phyloP scores from a whole-genome alignment of 2,329 filamentous ascomycete genomes.

The Fusarium marasasianum region DNA sequence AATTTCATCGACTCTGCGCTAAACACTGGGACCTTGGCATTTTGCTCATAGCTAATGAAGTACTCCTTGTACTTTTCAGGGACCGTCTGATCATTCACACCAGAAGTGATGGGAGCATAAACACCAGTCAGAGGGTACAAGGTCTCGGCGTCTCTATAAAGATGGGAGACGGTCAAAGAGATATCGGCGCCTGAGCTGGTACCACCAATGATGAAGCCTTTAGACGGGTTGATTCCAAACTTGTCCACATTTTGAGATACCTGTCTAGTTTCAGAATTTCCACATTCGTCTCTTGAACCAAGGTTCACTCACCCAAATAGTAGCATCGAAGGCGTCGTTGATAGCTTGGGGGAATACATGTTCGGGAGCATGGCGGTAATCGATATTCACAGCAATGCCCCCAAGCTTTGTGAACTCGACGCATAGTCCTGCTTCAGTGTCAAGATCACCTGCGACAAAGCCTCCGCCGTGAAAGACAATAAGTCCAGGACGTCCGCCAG shows the following conservation, averaged over 20 bases:
- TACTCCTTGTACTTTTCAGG: constrained; percentile 43
- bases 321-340: constrained; percentile 43
- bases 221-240: constrained; percentile 40
- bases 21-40: constrained; percentile 38
- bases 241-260: constrained; percentile 26
- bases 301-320: constrained; percentile 36
- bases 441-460: constrained; percentile 41
- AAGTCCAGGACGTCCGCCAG: constrained; percentile 36
- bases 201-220: constrained; percentile 38
- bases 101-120: constrained; percentile 38
- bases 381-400: constrained; percentile 40
- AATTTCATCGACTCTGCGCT: constrained; percentile 37
- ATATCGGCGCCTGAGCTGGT: constrained; percentile 45
- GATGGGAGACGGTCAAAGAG: constrained; percentile 38
- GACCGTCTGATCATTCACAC: constrained; percentile 31
- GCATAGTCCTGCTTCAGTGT: constrained; percentile 40
- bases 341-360: constrained; percentile 43
- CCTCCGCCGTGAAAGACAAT: constrained; percentile 44
- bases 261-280: constrained; percentile 12
- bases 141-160: constrained; percentile 29
- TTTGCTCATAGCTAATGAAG: constrained; percentile 44
- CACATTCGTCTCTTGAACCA: no score
- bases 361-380: constrained; percentile 45
- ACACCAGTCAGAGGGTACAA: constrained; percentile 42
- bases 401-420: constrained; percentile 39